Evolutionary conservation across 208 protist genomes (phyloP).

Genomic region (Phytomonas francai): DNA sequence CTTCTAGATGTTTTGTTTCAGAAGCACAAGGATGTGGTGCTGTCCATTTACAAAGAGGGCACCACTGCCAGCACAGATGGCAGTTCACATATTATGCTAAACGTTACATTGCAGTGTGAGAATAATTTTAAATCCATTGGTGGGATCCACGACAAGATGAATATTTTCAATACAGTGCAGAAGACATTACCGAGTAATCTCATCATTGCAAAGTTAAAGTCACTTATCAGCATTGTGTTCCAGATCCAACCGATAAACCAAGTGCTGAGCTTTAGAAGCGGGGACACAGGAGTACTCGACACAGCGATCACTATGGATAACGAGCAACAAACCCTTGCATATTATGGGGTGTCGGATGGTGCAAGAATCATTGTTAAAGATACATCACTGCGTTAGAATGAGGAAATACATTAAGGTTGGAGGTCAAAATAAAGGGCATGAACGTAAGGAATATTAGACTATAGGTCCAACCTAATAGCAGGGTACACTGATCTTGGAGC

Average conservation of each 20-base stretch:
- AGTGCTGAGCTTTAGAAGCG: conserved; percentile 49
- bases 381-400: conserved; percentile 38
- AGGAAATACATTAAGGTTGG: not conserved
- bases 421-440: conserved; percentile 1
- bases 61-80: conserved; percentile 59
- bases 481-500: not conserved
- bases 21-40: conserved; percentile 82
- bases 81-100: conserved; percentile 53
- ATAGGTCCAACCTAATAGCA: not conserved
- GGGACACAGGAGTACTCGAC: conserved; percentile 55
- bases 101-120: conserved; percentile 45
- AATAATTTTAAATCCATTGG: conserved; percentile 26
- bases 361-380: conserved; percentile 61
- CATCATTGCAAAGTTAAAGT: conserved; percentile 73
- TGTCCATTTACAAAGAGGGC: conserved; percentile 67
- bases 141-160: conserved; percentile 10
- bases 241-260: conserved; percentile 56
- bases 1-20: conserved; percentile 48
- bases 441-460: not conserved
- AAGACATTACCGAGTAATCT: conserved; percentile 69
- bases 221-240: conserved; percentile 61
- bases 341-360: conserved; percentile 68
- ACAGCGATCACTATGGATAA: conserved; percentile 44
- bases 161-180: conserved; percentile 16
- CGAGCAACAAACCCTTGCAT: conserved; percentile 63